A percentile compares a stretch with the other conserved stretches of the same genome.
Evolutionary conservation across 148 eudicot genomes (phyloP).

Genomic region (Rhododendron kiyosumense): DNA sequence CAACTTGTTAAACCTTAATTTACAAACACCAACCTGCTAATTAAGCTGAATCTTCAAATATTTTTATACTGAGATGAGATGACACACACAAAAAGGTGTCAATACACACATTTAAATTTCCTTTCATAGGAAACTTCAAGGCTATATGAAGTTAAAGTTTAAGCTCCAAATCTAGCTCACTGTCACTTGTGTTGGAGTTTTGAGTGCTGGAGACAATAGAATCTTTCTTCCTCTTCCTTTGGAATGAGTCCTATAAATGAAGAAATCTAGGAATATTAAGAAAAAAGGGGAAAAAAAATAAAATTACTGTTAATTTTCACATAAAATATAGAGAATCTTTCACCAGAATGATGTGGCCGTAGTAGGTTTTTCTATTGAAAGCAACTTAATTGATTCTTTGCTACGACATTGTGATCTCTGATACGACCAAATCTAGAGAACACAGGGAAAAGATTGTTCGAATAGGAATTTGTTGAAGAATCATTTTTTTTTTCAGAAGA

Average conservation of each 20-base stretch:
- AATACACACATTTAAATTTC: background rate
- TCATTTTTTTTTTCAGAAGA: background rate
- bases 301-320: too few species aligned
- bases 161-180: slow-evolving; percentile 50
- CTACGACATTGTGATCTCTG: background rate
- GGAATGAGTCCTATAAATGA: slow-evolving; percentile 25
- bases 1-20: background rate
- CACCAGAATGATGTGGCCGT: background rate
- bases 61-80: background rate
- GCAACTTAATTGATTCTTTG: background rate
- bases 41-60: background rate
- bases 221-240: slow-evolving; percentile 24
- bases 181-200: slow-evolving; percentile 32
- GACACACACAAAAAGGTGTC: background rate
- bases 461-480: background rate
- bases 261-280: background rate
- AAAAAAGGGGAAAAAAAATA: background rate
- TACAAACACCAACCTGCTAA: background rate
- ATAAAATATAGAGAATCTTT: background rate
- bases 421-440: background rate
- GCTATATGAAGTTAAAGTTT: slow-evolving; percentile 25
- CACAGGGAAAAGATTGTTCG: background rate
- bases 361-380: background rate
- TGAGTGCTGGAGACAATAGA: slow-evolving; percentile 32
- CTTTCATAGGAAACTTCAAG: background rate